phyloP scores from a whole-genome alignment of 805 yeast genomes.

The Brettanomyces sp. region DNA sequence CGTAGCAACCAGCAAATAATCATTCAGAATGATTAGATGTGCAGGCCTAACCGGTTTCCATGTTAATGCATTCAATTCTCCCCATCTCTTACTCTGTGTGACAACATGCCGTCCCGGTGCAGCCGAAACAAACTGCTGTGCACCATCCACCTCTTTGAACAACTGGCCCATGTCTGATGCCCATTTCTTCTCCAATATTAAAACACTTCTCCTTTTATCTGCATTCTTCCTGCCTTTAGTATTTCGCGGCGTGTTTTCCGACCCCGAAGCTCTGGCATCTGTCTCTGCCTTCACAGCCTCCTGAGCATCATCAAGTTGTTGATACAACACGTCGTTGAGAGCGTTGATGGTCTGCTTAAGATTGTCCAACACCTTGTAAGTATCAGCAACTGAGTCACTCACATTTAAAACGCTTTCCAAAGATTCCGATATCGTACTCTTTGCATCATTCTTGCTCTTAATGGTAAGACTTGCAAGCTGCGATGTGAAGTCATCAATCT shows the following conservation, averaged over 20 bases:
- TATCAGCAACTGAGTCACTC: constrained; percentile 49
- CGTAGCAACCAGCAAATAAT: constrained; percentile 65
- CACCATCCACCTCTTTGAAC: constrained; percentile 84
- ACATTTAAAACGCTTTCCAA: constrained; percentile 53
- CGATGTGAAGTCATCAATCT: constrained; percentile 56
- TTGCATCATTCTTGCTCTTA: constrained; percentile 47
- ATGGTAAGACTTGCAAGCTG: constrained; percentile 3
- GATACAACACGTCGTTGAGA: constrained; percentile 47
- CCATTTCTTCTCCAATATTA: constrained; percentile 77
- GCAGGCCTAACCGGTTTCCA: constrained; percentile 71
- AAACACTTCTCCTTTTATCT: constrained; percentile 58
- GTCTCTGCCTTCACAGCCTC: background rate
- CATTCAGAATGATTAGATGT: constrained; percentile 71
- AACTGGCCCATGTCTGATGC: constrained; percentile 57
- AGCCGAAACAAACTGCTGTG: constrained; percentile 68
- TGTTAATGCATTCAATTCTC: constrained; percentile 76
- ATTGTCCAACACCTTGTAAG: constrained; percentile 54
- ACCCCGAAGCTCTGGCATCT: constrained; percentile 2
- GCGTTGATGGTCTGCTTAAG: constrained; percentile 54
- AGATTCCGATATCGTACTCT: constrained; percentile 49
- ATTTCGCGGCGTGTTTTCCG: background rate
- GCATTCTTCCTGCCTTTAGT: constrained; percentile 12
- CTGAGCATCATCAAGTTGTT: constrained; percentile 23
- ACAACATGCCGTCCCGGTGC: constrained; percentile 74
- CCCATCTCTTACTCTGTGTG: constrained; percentile 77